These are phyloP conservation scores for Starmerella sp. DNA, from an alignment of 805 yeast genomes.

Conservation along the genomic window DNA sequence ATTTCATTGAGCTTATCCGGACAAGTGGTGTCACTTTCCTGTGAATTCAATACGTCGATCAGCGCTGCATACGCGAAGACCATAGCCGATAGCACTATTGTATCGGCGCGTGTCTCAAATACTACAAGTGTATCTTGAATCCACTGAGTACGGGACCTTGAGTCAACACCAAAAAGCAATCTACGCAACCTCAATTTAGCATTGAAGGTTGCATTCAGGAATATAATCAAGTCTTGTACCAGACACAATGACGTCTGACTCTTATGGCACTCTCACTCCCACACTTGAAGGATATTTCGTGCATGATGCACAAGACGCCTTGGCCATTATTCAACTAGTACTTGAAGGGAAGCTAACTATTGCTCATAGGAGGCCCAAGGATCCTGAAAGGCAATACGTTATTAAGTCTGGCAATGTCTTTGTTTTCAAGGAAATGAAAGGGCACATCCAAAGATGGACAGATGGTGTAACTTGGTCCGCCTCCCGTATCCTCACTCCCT, in stretches of 20 bases:
- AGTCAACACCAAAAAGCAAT: background rate
- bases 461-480: conserved; percentile 96
- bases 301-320: conserved; percentile 72
- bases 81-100: no score
- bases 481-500: conserved; percentile 74
- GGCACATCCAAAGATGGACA: conserved; percentile 89
- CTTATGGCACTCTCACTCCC: conserved; percentile 30
- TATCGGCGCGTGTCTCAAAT: background rate
- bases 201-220: background rate
- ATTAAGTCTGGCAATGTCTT: conserved; percentile 72
- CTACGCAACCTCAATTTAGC: background rate
- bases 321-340: conserved; percentile 70
- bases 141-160: background rate
- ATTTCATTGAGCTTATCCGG: background rate
- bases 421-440: conserved; percentile 69
- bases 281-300: conserved; percentile 61
- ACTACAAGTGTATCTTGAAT: background rate
- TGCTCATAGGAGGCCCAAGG: conserved; percentile 72
- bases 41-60: background rate
- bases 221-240: background rate
- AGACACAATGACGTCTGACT: background rate
- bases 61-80: background rate
- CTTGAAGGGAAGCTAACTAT: conserved; percentile 47
- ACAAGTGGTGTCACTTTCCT: background rate
- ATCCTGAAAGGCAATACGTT: conserved; percentile 53